phyloP scores from a whole-genome alignment of 257 asterid genomes.

The Nicotiana noctiflora region DNA sequence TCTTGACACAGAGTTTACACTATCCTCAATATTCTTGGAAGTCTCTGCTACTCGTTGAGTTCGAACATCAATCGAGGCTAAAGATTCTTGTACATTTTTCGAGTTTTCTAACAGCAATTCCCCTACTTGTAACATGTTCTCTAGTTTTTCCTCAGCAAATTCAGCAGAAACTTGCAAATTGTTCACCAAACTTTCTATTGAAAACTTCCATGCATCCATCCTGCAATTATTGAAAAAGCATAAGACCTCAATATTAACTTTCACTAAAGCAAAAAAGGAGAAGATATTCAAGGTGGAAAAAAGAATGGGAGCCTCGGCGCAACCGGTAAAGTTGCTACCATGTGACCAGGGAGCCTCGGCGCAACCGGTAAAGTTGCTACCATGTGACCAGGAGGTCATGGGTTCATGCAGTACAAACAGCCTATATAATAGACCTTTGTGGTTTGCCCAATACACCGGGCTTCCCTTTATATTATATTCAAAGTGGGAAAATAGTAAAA shows the following conservation, averaged over 20 bases:
- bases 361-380: too few species aligned
- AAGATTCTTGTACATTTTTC: constrained; percentile 42
- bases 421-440: too few species aligned
- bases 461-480: too few species aligned
- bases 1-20: constrained; percentile 41
- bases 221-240: constrained; percentile 22
- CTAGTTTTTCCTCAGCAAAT: constrained; percentile 53
- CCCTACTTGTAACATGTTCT: constrained; percentile 44
- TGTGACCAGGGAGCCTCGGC: too few species aligned
- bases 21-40: constrained; percentile 46
- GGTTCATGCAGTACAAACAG: too few species aligned
- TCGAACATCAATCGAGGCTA: constrained; percentile 38
- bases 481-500: neutral
- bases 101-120: constrained; percentile 39
- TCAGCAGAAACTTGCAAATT: constrained; percentile 58
- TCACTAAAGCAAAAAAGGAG: neutral
- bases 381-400: too few species aligned
- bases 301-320: too few species aligned
- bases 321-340: too few species aligned
- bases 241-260: neutral
- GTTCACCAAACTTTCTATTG: constrained; percentile 75
- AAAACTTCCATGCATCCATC: constrained; percentile 61
- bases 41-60: constrained; percentile 48
- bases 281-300: too few species aligned
- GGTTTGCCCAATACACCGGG: too few species aligned